Base-by-base conservation (phyloP, 192 early-diverging fungal species). In the Linnemannia hyalina region DNA sequence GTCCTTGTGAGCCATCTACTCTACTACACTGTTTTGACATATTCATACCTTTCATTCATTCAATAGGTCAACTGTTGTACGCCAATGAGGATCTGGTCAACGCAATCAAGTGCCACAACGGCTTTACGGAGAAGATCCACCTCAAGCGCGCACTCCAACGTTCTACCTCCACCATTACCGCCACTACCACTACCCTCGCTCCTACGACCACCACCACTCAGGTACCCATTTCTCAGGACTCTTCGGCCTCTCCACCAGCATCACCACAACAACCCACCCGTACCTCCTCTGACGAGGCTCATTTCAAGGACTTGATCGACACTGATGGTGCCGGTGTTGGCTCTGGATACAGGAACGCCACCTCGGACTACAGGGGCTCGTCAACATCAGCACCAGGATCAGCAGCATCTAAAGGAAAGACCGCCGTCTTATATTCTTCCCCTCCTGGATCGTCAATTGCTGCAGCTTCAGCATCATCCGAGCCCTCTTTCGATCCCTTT, bases 401-500 rank as follows among this genome's bases (percentile, higher is more conserved):
- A 22, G 3, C 20, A 6, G 49, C 49, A 52, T 22, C 18, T 52
- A 65, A 4, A 65, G 29, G 29, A 29, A 65, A 32, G 10, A 32
- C n/a, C 32, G 29, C 32, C 26, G 60, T 9, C 20, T 6, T 23
- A 18, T 41, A 6, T 41, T 41, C 69, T 4, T 20, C 69, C 9
- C 38, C 69, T 41, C 69, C 18, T 1, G 69, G 6, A 1, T 42
- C 69, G 18, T 70, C 69, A 0, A 11, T 70, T 42, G 42, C 44
- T 3, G 20, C n/a, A 46, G 42, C 71, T 20, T 23, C 71, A 0
- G 44, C 42, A 10, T 23, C 44, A n/a, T 23, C 71, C 9, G 71
- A 73, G 71, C 44, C 71, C 1, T 23, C 38, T 35, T 41, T 49
- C 10, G 71, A 73, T 73, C 71, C 71, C 26, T 73, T 73, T 73